Evolutionary conservation across 1,284 basidiomycete species (phyloP).

Genomic region (Kalmanozyma brasiliensis): DNA sequence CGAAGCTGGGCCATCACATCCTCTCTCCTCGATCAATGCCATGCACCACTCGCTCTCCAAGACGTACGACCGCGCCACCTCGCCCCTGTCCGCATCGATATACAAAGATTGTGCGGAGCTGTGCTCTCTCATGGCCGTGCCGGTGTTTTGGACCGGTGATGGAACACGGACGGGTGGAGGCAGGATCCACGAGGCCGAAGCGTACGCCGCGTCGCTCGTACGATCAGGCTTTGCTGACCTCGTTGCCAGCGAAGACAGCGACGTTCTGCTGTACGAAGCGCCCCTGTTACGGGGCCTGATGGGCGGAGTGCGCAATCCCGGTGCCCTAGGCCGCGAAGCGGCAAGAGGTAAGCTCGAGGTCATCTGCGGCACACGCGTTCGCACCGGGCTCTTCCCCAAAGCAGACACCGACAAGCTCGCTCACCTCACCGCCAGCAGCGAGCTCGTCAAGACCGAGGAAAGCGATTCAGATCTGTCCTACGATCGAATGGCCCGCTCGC

Average conservation of each 20-base stretch:
- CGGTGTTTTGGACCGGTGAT: slow-evolving; percentile 63
- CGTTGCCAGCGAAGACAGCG: slow-evolving; percentile 68
- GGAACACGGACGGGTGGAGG: slow-evolving; percentile 53
- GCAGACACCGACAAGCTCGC: slow-evolving; percentile 20
- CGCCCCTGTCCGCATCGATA: slow-evolving; percentile 42
- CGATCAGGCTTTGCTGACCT: slow-evolving; percentile 59
- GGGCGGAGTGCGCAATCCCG: slow-evolving; percentile 29
- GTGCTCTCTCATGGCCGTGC: slow-evolving; percentile 53
- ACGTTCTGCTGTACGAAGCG: slow-evolving; percentile 66
- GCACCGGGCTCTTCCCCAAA: slow-evolving; percentile 44
- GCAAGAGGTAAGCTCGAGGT: slow-evolving; percentile 49
- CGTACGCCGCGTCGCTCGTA: slow-evolving; percentile 64
- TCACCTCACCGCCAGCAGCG: background rate
- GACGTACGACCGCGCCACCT: slow-evolving; percentile 52
- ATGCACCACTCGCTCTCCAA: slow-evolving; percentile 45
- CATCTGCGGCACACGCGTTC: slow-evolving; percentile 47
- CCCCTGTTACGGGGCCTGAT: slow-evolving; percentile 62
- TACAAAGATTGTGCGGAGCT: slow-evolving; percentile 57
- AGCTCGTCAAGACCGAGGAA: background rate
- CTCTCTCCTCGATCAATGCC: slow-evolving; percentile 25
- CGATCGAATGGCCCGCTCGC: slow-evolving; percentile 27
- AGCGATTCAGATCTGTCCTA: slow-evolving; percentile 5
- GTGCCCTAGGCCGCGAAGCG: slow-evolving; percentile 12
- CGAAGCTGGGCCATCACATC: background rate
- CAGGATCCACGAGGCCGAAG: slow-evolving; percentile 66